Base-by-base conservation (phyloP, 2,329 filamentous ascomycete species). In the Sporothrix inflata region DNA sequence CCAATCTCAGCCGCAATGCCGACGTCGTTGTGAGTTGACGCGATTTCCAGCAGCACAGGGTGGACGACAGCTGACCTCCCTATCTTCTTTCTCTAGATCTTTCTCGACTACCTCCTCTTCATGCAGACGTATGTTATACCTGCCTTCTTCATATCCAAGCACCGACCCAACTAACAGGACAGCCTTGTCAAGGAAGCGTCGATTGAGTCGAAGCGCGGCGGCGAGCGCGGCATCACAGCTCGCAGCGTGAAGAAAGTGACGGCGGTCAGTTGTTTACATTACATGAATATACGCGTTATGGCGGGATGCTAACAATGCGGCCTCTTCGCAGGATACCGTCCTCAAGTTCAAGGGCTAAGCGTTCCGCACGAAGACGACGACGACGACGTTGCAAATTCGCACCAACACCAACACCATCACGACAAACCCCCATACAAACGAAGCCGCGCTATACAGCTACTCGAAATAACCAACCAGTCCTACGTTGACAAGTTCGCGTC, bases 51-150 rank as follows among this genome's bases (percentile, higher is more conserved):
- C 73, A 60, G 70, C 73, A 76, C 75, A 72, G 75, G 75, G 74
- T 72, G 71, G 72, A 4, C 51, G 27, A 24, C n/a, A 38, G 19
- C 47, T 47, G 7, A 61, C 27, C 7, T 55, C 19, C n/a, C 30
- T 34, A 68, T 51, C 65, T 42, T 49, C 38, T 38, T 45, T 74
- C 69, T 57, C 4, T 76, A 96, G 93, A 91, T 97, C 74, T 97
- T 93, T 77, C 85, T 97, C 72, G 90, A 96, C 78, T 97, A 97
- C 75, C 88, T 93, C 75, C 85, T 96, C 1, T 97, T 97, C 76
- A 91, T 97, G 87, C 86, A 90, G 78, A 85, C 83, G 87, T 89
- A 80, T 69, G 84, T 71, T 11, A 4, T 16, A 3, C 9, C 11
- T 16, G 4, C 12, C 19, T 4, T 12, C 2, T 34, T 16, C 5